A percentile compares a stretch with the other conserved stretches of the same genome.
phyloP scores from a whole-genome alignment of 345 rosid genomes.

The Brassica nigra region DNA sequence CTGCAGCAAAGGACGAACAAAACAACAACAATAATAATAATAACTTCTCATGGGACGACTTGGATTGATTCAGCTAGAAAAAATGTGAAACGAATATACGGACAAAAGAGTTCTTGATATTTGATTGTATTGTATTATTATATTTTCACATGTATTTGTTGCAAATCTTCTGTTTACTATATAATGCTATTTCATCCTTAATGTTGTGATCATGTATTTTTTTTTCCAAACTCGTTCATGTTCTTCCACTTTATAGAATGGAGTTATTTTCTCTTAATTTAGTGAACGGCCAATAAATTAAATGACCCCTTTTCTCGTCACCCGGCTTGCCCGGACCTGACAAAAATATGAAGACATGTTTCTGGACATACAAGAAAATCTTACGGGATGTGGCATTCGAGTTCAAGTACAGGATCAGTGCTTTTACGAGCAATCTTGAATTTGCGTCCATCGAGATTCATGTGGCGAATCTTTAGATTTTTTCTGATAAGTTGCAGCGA shows the following conservation, averaged over 20 bases:
- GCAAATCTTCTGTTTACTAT: background rate
- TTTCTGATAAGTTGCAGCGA: background rate
- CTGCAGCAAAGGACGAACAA: background rate
- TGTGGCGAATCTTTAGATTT: background rate
- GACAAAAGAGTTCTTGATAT: background rate
- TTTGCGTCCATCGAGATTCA: background rate
- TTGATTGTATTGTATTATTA: background rate
- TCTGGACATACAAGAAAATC: background rate
- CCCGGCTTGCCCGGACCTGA: background rate
- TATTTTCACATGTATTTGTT: background rate
- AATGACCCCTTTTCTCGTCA: background rate
- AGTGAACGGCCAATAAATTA: background rate
- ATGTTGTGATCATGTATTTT: background rate
- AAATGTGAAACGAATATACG: background rate
- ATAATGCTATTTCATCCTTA: background rate
- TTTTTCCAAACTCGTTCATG: background rate
- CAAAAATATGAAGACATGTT: background rate
- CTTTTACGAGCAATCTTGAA: background rate
- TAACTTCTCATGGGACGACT: background rate
- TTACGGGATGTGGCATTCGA: constrained; percentile 2
- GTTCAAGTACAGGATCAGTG: background rate
- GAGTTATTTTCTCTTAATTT: background rate
- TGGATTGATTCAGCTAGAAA: background rate
- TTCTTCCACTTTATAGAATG: background rate
- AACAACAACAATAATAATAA: background rate